Evolutionary conservation across 2,329 filamentous ascomycete species (phyloP).

Genomic region (Clonostachys sp.): DNA sequence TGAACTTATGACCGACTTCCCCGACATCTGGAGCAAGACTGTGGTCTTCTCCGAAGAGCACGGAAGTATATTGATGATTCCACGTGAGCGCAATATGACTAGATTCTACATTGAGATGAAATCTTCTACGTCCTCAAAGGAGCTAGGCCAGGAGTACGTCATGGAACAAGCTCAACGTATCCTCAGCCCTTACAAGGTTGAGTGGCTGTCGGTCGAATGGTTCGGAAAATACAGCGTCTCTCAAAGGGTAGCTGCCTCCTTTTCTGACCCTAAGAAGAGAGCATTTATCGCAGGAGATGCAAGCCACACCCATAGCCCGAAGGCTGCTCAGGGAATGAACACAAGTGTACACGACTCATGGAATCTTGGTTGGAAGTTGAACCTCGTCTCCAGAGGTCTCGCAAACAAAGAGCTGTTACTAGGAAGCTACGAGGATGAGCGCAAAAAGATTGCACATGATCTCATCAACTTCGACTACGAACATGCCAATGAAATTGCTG

Average conservation of each 20-base stretch:
- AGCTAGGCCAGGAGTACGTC: conserved; percentile 60
- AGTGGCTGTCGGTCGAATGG: conserved; percentile 61
- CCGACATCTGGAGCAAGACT: conserved; percentile 72
- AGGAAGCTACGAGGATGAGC: conserved; percentile 61
- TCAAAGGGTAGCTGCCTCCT: conserved; percentile 66
- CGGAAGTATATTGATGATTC: conserved; percentile 70
- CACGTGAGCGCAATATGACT: conserved; percentile 69
- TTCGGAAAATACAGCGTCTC: conserved; percentile 70
- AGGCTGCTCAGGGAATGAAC: conserved; percentile 68
- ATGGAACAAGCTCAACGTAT: conserved; percentile 62
- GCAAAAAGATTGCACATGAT: conserved; percentile 56
- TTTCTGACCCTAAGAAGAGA: conserved; percentile 56
- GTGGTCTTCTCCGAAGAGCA: conserved; percentile 62
- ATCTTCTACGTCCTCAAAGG: conserved; percentile 23
- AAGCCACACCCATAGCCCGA: conserved; percentile 68
- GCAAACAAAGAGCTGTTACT: conserved; percentile 37
- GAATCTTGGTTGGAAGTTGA: conserved; percentile 52
- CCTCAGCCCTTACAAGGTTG: conserved; percentile 50
- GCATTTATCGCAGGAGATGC: conserved; percentile 70
- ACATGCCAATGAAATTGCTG: conserved; percentile 53
- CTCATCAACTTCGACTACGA: conserved; percentile 57
- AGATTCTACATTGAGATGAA: conserved; percentile 57
- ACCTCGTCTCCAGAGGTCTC: conserved; percentile 49
- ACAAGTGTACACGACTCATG: conserved; percentile 56
- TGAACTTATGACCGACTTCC: conserved; percentile 66